These are phyloP conservation scores for Coemansia biformis DNA, from an alignment of 192 early-diverging fungal genomes.

Conservation along the genomic window DNA sequence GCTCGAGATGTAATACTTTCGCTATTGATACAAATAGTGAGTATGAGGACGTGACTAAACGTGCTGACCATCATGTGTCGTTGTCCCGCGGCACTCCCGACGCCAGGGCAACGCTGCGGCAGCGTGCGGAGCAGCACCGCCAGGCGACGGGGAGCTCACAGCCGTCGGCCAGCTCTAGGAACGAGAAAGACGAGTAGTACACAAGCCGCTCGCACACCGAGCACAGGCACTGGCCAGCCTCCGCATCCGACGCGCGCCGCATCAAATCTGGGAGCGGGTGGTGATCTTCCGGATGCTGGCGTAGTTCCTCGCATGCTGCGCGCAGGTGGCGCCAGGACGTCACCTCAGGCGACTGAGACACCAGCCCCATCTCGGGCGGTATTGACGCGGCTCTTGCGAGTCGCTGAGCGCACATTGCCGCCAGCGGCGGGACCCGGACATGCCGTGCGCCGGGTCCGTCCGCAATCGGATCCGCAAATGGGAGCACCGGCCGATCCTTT, in stretches of 20 bases:
- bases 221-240: conserved; percentile 7
- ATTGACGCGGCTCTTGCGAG: conserved; percentile 4
- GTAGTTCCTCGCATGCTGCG: conserved; percentile 21
- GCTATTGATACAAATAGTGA: no score
- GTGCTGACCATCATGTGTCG: no score
- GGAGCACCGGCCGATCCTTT: not conserved
- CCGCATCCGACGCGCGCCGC: conserved; percentile 7
- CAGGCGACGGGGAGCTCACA: conserved; percentile 29
- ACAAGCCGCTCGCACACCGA: conserved; percentile 24
- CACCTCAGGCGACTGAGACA: no score
- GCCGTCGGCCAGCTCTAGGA: conserved; percentile 5
- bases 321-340: not conserved
- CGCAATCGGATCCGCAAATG: not conserved
- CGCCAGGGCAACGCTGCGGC: conserved; percentile 11
- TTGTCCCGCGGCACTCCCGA: no score
- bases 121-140: conserved; percentile 41
- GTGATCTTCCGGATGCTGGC: conserved; percentile 13
- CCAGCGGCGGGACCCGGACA: conserved; percentile 11
- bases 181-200: conserved; percentile 11
- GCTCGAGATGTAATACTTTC: no score
- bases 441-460: not conserved
- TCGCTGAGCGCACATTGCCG: conserved; percentile 14
- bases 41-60: no score
- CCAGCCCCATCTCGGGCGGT: not conserved
- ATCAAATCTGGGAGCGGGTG: conserved; percentile 15